Evolutionary conservation across 306 rosid genomes (phyloP), one percentile per base, ranked within the genome.

Genomic region (Pterocarpus santalinus): DNA sequence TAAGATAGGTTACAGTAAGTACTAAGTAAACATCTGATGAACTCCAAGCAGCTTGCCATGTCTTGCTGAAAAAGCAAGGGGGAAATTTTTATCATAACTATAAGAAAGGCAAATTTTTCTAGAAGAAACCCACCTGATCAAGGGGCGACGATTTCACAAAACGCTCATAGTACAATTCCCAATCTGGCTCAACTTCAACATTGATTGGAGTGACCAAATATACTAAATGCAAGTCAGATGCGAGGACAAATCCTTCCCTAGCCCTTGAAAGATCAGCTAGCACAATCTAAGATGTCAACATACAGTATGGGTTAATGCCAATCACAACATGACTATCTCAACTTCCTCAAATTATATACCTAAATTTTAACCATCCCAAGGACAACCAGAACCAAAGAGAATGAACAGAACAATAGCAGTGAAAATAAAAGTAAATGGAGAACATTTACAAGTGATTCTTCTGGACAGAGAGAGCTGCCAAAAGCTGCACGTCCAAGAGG

Each of bases 231-330:
- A 95, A 76, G 87, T 95, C 98, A 79, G 99, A 95, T 74, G 99
- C 99, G 64, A 95, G 97, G 62, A 95, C 96, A 91, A 95, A 95
- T 81, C 99, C 99, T 85, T 95, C 99, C 85, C 99, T 87, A 56
- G 99, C 99, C 89, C 98, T 95, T 78, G 95, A 90, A 88, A 95
- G 97, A 83, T 95, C 99, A 77, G 92, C 96, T 83, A 95, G 86
- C 80, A 95, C 99, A 82, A 93, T 79, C 99, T 95, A 85, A 47
- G 81, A 64, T 85, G 63, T 36, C 74, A 73, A 77, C 68, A 63
- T 65, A 76, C 67, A 84, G 14, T 15, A 86, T 61, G 39, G 56
- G 67, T 82, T 76, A 82, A 34, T 65, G 46, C 38, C 57, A 55
- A 55, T 52, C 57, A 46, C 8, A 73, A 56, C 64, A 78, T 60